These are phyloP conservation scores for Pelargonium nanum DNA, from an alignment of 345 rosid species.

Conservation along the genomic window DNA sequence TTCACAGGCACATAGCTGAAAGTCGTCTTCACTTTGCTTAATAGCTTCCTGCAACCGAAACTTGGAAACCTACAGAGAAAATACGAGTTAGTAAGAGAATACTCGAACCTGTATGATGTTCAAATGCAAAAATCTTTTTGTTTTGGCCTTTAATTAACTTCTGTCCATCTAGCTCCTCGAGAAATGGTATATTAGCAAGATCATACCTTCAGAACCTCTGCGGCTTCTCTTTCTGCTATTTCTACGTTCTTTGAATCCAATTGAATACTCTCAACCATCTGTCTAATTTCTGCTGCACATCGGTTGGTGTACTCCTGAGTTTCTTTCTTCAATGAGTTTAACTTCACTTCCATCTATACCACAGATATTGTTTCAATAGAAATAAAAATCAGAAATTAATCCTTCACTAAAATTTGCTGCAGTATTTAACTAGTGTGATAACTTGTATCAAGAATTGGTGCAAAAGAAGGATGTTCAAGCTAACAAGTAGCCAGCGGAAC, in stretches of 20 bases:
- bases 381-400: background rate
- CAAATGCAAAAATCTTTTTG: background rate
- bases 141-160: background rate
- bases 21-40: constrained; percentile 48
- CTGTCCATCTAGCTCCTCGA: background rate
- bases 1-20: constrained; percentile 36
- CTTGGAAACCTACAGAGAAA: constrained; percentile 23
- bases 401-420: background rate
- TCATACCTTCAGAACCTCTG: constrained; percentile 49
- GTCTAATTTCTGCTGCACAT: constrained; percentile 51
- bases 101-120: background rate
- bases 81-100: background rate
- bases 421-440: background rate
- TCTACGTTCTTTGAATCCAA: constrained; percentile 40
- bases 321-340: constrained; percentile 44
- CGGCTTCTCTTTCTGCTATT: constrained; percentile 60
- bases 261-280: constrained; percentile 41
- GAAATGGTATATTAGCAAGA: background rate
- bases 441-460: background rate
- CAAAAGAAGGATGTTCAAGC: background rate
- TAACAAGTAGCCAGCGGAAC: background rate
- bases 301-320: constrained; percentile 30
- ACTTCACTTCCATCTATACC: constrained; percentile 42
- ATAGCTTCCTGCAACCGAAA: constrained; percentile 48
- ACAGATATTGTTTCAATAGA: constrained; percentile 3